Percentiles rank a stretch among this genome's conserved stretches.
These are phyloP conservation scores for Podila horticola DNA, from an alignment of 192 early-diverging fungal species.

Conservation along the genomic window DNA sequence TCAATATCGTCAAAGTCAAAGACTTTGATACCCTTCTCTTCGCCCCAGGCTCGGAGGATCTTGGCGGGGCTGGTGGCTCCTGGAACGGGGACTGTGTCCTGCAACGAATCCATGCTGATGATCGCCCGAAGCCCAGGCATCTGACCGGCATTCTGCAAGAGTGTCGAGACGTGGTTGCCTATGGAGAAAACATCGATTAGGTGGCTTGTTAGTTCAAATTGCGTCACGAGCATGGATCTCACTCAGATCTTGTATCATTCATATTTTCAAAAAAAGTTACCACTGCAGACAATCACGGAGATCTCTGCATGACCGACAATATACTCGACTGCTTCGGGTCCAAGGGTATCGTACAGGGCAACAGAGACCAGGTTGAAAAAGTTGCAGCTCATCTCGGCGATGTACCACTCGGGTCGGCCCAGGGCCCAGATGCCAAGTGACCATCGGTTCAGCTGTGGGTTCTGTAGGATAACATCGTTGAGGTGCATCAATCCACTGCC, in stretches of 20 bases:
- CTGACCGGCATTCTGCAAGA: conserved; percentile 65
- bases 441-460: conserved; percentile 49
- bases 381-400: conserved; percentile 66
- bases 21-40: conserved; percentile 68
- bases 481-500: conserved; percentile 77
- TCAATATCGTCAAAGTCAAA: conserved; percentile 71
- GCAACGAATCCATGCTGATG: conserved; percentile 75
- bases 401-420: conserved; percentile 66
- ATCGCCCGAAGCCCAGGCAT: conserved; percentile 73
- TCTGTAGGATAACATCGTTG: conserved; percentile 56
- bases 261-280: conserved; percentile 9
- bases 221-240: too few species aligned
- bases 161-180: conserved; percentile 50
- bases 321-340: conserved; percentile 82
- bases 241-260: too few species aligned
- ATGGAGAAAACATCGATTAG: neutral
- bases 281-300: conserved; percentile 66
- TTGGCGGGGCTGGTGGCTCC: conserved; percentile 42
- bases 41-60: conserved; percentile 69
- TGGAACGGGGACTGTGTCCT: conserved; percentile 42
- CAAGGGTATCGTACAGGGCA: conserved; percentile 92
- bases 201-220: neutral
- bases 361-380: conserved; percentile 73
- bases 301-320: conserved; percentile 90
- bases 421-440: conserved; percentile 73